phyloP scores from a whole-genome alignment of 352 stramenopile species.

The Phytopythium boreale region DNA sequence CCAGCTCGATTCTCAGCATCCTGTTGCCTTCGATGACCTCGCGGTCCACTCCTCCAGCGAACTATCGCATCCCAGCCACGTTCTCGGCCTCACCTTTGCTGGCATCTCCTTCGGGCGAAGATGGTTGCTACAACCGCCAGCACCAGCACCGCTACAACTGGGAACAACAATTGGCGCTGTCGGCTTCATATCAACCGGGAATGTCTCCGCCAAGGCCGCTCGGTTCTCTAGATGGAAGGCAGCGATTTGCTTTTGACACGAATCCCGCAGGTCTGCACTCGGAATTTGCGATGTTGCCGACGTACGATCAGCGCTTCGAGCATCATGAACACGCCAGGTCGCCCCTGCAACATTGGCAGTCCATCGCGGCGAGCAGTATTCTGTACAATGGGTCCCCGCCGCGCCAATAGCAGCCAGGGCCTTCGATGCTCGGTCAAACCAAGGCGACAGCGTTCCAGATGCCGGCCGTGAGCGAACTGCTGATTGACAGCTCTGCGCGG shows the following conservation, averaged over 20 bases:
- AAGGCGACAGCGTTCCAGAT: constrained; percentile 6
- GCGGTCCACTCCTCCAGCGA: background rate
- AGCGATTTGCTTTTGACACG: background rate
- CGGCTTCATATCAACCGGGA: background rate
- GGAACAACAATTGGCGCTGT: background rate
- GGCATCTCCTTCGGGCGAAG: background rate
- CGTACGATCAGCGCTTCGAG: background rate
- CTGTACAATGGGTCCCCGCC: background rate
- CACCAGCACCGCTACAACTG: background rate
- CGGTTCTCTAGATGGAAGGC: background rate
- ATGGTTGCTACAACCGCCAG: background rate
- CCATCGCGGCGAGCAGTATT: background rate
- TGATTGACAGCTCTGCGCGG: constrained; percentile 54
- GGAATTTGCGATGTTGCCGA: background rate
- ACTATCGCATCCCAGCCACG: background rate
- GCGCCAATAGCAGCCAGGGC: background rate
- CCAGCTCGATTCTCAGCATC: constrained; percentile 2
- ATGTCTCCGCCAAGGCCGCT: background rate
- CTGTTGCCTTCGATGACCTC: background rate
- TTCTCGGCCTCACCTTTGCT: background rate
- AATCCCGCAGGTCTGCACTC: background rate
- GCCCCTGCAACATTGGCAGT: background rate
- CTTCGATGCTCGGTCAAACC: background rate
- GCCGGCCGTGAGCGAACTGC: constrained; percentile 28
- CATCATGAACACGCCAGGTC: background rate